Conservation (phyloP, 2,329 filamentous ascomycete genomes). For the Simplicillium sp. region DNA sequence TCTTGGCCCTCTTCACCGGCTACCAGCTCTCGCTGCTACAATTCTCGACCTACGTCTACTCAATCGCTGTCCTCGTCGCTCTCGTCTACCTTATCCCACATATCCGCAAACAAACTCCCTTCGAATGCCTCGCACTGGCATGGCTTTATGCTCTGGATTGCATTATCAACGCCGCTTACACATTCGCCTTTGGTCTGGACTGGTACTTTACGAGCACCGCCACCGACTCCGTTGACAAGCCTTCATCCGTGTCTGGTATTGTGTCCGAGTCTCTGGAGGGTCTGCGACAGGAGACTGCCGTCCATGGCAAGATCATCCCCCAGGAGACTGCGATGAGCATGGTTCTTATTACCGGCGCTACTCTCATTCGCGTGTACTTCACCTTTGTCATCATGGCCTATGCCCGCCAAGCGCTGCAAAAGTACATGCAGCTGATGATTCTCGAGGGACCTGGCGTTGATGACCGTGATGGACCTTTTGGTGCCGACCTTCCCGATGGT, state of each 20-base stretch:
- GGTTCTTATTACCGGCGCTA: constrained; percentile 63
- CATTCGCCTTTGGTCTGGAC: constrained; percentile 67
- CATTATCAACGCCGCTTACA: constrained; percentile 72
- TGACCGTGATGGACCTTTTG: constrained; percentile 57
- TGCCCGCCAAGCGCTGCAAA: constrained; percentile 66
- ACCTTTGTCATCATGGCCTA: constrained; percentile 75
- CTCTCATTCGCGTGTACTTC: constrained; percentile 72
- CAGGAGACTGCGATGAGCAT: constrained; percentile 67
- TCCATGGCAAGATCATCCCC: constrained; percentile 25
- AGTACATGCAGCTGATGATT: constrained; percentile 40
- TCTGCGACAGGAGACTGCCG: constrained; percentile 20
- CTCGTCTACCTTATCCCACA: constrained; percentile 66
- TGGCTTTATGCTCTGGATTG: constrained; percentile 83
- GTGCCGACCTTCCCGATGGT: constrained; percentile 58
- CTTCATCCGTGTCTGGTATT: constrained; percentile 9
- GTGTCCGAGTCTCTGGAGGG: constrained; percentile 23
- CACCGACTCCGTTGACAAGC: constrained; percentile 22
- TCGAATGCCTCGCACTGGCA: constrained; percentile 72
- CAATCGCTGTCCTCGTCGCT: constrained; percentile 58
- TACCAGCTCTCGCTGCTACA: constrained; percentile 75
- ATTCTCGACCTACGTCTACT: constrained; percentile 87
- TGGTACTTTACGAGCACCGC: constrained; percentile 70
- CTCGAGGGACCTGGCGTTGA: constrained; percentile 39
- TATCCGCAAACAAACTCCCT: constrained; percentile 67
- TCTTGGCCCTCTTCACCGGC: constrained; percentile 82